Evolutionary conservation across 352 stramenopile genomes (phyloP), one percentile per base, ranked within the genome.

Genomic region (Phytopythium delawarense): DNA sequence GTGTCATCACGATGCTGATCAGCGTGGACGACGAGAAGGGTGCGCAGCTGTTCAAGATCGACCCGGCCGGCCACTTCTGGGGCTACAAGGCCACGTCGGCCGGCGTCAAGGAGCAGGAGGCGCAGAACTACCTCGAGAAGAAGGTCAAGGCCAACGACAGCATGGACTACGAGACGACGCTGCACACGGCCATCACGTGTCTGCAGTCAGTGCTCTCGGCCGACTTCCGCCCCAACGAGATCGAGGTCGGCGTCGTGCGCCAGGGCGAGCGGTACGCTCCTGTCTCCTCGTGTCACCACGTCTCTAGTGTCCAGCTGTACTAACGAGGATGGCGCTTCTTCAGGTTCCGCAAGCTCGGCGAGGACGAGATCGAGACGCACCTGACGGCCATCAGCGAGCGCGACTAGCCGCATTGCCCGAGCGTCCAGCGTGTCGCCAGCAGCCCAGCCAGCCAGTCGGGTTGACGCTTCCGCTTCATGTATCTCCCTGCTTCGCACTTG

Each of bases 111-210:
- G 95, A 99, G 69, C 96, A 99, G 79, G 97, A 99, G 79, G 97
- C 97, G 34, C 97, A 98, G 65, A 99, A 99, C 76, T 98, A 98
- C 82, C 85, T 99, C 49, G 98, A 99, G 80, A 99, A 99, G 78
- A 97, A 98, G 79, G 88, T 98, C 30, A 96, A 96, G 78, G 81
- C 84, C 56, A 94, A 96, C 70, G 61, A 79, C n/a, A 64, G 61
- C 37, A 98, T 98, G 84, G 86, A 97, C 70, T 75, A 89, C n/a
- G 89, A 98, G 69, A 83, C 92, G 52, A 98, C 96, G 52, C 87
- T 99, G 66, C 79, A 98, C 71, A 98, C 91, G 37, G 96, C 96
- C 53, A 99, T 99, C 73, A 97, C 95, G 65, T 98, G 95, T 69
- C 88, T 99, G 71, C 97, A 99, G 74, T 96, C 92, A 72, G 89